Conservation (phyloP, 2,329 filamentous ascomycete species). For the Parafenestella ontariensis region DNA sequence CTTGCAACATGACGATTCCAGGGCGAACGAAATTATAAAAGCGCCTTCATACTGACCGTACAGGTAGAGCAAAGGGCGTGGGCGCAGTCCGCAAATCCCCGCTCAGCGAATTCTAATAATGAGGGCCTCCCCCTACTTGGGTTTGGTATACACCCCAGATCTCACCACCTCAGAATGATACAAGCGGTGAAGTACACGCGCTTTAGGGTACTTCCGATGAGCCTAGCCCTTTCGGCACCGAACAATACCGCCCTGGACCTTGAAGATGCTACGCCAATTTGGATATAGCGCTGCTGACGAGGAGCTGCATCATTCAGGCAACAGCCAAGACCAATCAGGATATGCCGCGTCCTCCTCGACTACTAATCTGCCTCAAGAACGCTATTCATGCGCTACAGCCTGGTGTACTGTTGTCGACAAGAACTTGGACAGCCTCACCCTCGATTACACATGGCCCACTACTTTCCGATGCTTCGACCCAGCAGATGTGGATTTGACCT, state of each 20-base stretch:
- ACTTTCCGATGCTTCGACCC: neutral
- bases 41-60: neutral
- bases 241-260: neutral
- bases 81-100: neutral
- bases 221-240: neutral
- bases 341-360: neutral
- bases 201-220: neutral
- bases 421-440: neutral
- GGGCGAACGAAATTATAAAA: neutral
- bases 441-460: neutral
- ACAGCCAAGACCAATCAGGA: constrained; percentile 8
- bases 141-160: neutral
- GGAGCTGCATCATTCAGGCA: constrained; percentile 1
- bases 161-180: neutral
- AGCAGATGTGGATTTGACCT: neutral
- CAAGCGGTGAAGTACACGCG: neutral
- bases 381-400: neutral
- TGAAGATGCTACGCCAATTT: constrained; percentile 1
- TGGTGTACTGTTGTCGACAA: neutral
- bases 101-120: neutral
- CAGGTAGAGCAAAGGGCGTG: neutral
- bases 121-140: neutral
- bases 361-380: neutral
- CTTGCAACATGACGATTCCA: neutral
- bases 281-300: neutral